Evolutionary conservation across 208 protist genomes (phyloP).

Genomic region (Crithidia thermophila): DNA sequence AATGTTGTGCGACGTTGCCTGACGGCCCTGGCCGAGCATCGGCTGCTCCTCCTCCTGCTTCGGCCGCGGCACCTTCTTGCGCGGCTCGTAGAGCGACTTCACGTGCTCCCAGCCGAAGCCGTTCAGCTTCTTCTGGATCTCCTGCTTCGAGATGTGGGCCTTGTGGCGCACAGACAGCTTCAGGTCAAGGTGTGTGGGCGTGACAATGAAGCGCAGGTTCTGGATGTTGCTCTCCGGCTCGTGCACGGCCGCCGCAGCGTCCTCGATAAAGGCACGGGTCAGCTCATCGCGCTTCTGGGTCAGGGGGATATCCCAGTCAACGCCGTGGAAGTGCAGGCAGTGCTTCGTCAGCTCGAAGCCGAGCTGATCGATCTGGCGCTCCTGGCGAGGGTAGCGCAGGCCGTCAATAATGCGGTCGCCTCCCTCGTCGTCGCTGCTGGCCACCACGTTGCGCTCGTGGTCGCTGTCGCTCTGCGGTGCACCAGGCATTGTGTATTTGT

Average conservation of each 20-base stretch:
- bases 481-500: conserved; percentile 6
- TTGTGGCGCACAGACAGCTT: conserved; percentile 68
- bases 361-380: conserved; percentile 62
- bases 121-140: conserved; percentile 57
- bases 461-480: conserved; percentile 11
- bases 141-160: conserved; percentile 35
- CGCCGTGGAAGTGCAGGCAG: conserved; percentile 63
- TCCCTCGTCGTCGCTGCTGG: conserved; percentile 36
- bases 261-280: conserved; percentile 50
- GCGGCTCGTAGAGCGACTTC: conserved; percentile 63
- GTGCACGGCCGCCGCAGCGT: conserved; percentile 47
- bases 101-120: conserved; percentile 37
- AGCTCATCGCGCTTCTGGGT: conserved; percentile 59
- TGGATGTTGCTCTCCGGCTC: conserved; percentile 54
- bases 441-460: conserved; percentile 18
- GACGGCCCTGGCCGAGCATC: conserved; percentile 19
- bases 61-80: conserved; percentile 38
- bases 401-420: conserved; percentile 67
- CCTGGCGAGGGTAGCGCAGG: conserved; percentile 52
- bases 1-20: conserved; percentile 39
- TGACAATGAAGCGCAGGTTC: conserved; percentile 66
- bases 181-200: conserved; percentile 40
- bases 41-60: conserved; percentile 18
- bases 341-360: conserved; percentile 75
- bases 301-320: conserved; percentile 71